A percentile compares a stretch with the other conserved stretches of the same genome.
Evolutionary conservation across 257 asterid genomes (phyloP).

Genomic region (Linderniella brevidens): DNA sequence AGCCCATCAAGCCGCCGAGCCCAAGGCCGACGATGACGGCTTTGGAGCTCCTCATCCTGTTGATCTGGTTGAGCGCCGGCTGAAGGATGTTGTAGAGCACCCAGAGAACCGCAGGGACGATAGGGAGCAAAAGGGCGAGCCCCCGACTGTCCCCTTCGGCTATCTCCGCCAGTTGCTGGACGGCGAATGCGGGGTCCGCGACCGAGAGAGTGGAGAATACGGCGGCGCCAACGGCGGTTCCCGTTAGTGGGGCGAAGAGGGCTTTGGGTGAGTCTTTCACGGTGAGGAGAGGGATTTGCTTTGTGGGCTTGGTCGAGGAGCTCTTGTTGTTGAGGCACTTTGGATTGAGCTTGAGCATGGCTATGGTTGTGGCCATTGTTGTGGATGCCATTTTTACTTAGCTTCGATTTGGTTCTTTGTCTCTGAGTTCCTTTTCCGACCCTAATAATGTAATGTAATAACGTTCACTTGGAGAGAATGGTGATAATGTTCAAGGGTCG

Average conservation of each 20-base stretch:
- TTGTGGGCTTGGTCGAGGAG: constrained; percentile 17
- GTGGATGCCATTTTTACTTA: constrained; percentile 57
- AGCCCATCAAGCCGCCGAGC: constrained; percentile 42
- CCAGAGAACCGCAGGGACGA: constrained; percentile 82
- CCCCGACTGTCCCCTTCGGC: constrained; percentile 82
- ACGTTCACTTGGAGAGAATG: too few relatives aligned
- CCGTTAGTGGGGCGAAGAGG: constrained; percentile 12
- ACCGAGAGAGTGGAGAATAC: constrained; percentile 58
- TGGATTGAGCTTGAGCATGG: constrained; percentile 31
- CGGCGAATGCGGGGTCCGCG: constrained; percentile 65
- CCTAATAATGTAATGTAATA: too few relatives aligned
- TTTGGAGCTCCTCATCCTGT: constrained; percentile 50
- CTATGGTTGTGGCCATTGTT: constrained; percentile 16
- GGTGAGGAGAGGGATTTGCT: constrained; percentile 25
- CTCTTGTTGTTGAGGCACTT: constrained; percentile 27
- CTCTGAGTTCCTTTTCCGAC: not conserved
- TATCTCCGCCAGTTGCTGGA: constrained; percentile 70
- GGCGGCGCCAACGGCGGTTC: constrained; percentile 53
- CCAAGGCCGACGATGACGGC: constrained; percentile 62
- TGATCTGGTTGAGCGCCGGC: constrained; percentile 77
- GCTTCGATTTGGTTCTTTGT: constrained; percentile 19
- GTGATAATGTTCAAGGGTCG: too few relatives aligned
- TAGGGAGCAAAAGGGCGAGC: constrained; percentile 47
- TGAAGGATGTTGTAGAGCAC: constrained; percentile 79
- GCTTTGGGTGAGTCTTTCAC: constrained; percentile 26